phyloP scores from a whole-genome alignment of 2,329 filamentous ascomycete genomes.

The Ophiostoma himal-ulmi region DNA sequence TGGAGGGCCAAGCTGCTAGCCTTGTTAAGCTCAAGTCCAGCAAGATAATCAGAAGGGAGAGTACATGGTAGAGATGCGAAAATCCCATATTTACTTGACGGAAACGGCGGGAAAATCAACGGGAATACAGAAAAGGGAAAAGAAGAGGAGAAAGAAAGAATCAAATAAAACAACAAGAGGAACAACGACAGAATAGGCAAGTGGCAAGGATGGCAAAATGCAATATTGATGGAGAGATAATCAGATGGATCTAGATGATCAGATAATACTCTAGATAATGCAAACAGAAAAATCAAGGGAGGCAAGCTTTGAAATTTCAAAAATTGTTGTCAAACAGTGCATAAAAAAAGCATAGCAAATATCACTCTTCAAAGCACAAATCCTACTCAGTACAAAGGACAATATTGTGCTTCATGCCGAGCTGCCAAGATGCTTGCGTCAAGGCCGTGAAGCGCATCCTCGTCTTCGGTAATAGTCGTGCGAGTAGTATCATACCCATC shows the following conservation, averaged over 20 bases:
- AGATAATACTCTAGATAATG: not conserved
- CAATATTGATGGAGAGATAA: not conserved
- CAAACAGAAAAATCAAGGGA: no score
- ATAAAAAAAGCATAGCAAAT: not conserved
- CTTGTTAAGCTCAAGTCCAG: not conserved
- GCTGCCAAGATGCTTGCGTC: conserved; percentile 1
- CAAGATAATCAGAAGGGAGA: not conserved
- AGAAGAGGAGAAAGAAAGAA: not conserved
- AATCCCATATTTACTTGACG: no score
- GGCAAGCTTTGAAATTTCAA: no score
- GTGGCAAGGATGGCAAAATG: not conserved
- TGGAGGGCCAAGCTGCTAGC: not conserved
- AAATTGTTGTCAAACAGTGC: not conserved
- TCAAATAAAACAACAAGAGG: not conserved
- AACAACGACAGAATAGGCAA: not conserved
- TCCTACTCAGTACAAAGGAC: not conserved
- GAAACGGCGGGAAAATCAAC: not conserved
- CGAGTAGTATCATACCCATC: not conserved
- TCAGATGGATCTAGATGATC: conserved; percentile 10
- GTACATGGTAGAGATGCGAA: not conserved
- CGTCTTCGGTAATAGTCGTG: not conserved
- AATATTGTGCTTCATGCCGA: not conserved
- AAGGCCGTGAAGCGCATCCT: not conserved
- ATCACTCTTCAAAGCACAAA: not conserved
- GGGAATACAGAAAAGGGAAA: not conserved